Evolutionary conservation across 495 filamentous ascomycete genomes (phyloP).

Genomic region (Chaetomium fimeti): DNA sequence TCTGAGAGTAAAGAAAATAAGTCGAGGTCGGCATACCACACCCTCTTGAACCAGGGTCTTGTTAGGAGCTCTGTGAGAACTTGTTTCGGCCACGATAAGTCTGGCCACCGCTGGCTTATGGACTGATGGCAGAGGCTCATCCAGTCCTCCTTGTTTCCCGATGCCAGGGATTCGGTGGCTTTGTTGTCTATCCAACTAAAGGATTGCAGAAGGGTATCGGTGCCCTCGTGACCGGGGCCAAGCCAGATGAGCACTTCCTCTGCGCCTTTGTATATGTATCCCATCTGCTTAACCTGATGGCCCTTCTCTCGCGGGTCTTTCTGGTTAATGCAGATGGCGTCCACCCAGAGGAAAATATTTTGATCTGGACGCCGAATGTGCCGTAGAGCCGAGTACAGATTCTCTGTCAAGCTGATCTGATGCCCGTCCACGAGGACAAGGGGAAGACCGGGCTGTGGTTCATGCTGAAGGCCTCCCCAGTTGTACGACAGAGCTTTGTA

Average conservation of each 20-base stretch:
- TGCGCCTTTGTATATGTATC: constrained; percentile 28
- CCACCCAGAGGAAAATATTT: constrained; percentile 6
- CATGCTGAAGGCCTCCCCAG: background rate
- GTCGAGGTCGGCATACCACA: constrained; percentile 12
- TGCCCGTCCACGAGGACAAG: background rate
- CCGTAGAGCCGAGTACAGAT: background rate
- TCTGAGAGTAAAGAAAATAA: no score
- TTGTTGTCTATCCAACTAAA: constrained; percentile 6
- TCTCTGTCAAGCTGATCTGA: background rate
- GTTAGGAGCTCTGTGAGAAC: constrained; percentile 9
- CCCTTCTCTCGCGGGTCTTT: constrained; percentile 24
- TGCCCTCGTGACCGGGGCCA: constrained; percentile 10
- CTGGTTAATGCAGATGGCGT: constrained; percentile 23
- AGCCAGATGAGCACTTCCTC: constrained; percentile 33
- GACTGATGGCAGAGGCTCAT: background rate
- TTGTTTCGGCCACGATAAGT: background rate
- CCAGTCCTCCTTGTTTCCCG: background rate
- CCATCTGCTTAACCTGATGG: constrained; percentile 35
- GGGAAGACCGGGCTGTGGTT: background rate
- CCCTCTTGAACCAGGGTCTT: constrained; percentile 25
- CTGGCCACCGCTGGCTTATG: constrained; percentile 14
- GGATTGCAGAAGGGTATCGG: constrained; percentile 10
- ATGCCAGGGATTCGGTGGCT: background rate
- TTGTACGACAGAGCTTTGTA: constrained; percentile 16
- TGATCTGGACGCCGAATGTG: background rate